Evolutionary conservation across 305 asterid genomes (phyloP), one percentile per base, ranked within the genome.

Genomic region (Rubia occidens): DNA sequence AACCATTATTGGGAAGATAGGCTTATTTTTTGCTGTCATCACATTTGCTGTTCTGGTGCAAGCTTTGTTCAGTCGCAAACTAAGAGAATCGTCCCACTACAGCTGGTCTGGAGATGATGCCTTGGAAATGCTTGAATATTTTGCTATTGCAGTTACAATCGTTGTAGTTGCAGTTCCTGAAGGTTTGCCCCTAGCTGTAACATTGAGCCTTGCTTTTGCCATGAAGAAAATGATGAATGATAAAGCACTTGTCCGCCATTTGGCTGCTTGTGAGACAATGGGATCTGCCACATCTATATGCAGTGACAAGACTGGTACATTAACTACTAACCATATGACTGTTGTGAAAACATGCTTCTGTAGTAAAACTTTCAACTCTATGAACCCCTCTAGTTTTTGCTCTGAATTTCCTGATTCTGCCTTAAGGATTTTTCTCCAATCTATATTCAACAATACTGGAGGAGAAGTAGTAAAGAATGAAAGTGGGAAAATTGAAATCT

Each of bases 161-260:
- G 98, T 93, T 66, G 98, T 93, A 70, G 98, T 93, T 76, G 98
- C 98, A 18, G 98, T 93, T 68, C 98, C 98, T 55, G 98, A 93
- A 82, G 98, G 98, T 43, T 80, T 93, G 79, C 98, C 98, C 65
- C 81, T 93, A 71, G 98, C 98, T 64, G 98, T 92, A 49, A 92
- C 98, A 56, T 74, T 92, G 76, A 92, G 98, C 81, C 95, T 93
- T 67, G 98, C 98, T 20, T 93, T 93, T 84, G 98, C 98, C 35
- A 93, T 93, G 98, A 93, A 93, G 81, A 90, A 90, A 85, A 93
- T 93, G 98, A 93, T 93, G 98, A 93, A 88, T 49, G 98, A 93
- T 78, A 90, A 84, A 77, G 97, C 98, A 58, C 97, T 93, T 67
- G 97, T 93, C 58, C 98, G 97, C 71, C 95, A 93, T 79, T 82